Evolutionary conservation across 2,329 filamentous ascomycete genomes (phyloP).

Genomic region (Trematosphaeria pertusa): DNA sequence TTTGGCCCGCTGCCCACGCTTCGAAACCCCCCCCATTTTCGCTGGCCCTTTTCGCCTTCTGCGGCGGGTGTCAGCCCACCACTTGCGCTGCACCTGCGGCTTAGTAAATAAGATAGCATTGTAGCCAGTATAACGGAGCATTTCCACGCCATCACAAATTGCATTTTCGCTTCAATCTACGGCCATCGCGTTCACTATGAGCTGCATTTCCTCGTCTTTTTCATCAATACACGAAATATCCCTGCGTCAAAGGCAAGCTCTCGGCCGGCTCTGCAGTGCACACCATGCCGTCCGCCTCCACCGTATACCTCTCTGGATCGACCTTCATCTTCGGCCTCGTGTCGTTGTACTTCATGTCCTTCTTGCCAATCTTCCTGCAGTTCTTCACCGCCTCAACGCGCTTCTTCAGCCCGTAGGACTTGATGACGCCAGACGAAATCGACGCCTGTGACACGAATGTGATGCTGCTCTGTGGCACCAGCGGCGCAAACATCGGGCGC

Average conservation of each 20-base stretch:
- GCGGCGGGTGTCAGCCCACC: too few relatives aligned
- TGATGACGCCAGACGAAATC: constrained; percentile 70
- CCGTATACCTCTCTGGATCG: constrained; percentile 87
- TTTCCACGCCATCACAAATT: too few relatives aligned
- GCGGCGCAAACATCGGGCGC: constrained; percentile 83
- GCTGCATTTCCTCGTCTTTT: not conserved
- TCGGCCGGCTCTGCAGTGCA: constrained; percentile 77
- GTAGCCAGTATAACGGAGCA: too few relatives aligned
- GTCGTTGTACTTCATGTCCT: constrained; percentile 90
- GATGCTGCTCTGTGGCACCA: constrained; percentile 75
- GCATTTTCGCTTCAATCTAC: too few relatives aligned
- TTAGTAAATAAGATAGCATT: too few relatives aligned
- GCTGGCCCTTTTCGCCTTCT: not conserved
- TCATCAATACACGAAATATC: constrained; percentile 78
- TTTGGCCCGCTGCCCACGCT: not conserved
- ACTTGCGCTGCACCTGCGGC: too few relatives aligned
- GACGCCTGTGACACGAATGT: constrained; percentile 82
- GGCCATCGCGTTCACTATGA: not conserved
- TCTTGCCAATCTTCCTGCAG: constrained; percentile 78
- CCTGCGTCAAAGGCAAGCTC: constrained; percentile 76
- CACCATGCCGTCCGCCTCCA: constrained; percentile 80
- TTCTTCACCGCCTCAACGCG: constrained; percentile 79
- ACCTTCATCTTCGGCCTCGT: constrained; percentile 85
- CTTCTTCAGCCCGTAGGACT: constrained; percentile 78
- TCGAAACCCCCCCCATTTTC: not conserved